A percentile compares a stretch with the other conserved stretches of the same genome.
Evolutionary conservation across 106 monocot species (phyloP).

Genomic region (Alisma plantagoaquatica): DNA sequence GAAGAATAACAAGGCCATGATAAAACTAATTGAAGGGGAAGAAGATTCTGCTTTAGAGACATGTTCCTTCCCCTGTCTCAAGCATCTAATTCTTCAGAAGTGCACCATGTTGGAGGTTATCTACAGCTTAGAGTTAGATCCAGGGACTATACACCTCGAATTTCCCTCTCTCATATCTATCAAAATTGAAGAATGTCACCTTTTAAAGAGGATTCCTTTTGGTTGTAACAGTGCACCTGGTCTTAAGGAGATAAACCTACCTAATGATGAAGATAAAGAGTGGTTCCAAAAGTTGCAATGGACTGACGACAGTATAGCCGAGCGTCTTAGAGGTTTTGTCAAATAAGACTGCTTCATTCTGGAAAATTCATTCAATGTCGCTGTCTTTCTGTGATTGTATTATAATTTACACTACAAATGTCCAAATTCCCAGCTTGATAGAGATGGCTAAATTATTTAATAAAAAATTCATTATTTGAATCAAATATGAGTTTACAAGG

Average conservation of each 20-base stretch:
- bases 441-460: no score
- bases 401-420: no score
- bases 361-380: no score
- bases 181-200: constrained; percentile 9
- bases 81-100: background rate
- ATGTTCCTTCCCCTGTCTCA: constrained; percentile 9
- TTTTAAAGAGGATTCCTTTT: constrained; percentile 11
- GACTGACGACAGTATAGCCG: no score
- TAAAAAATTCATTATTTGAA: no score
- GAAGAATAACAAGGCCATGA: background rate
- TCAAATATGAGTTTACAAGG: no score
- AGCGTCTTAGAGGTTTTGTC: no score
- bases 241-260: constrained; percentile 9
- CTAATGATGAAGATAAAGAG: constrained; percentile 5
- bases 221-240: constrained; percentile 11
- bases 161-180: constrained; percentile 12
- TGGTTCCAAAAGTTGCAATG: background rate
- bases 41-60: constrained; percentile 6
- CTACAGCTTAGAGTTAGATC: constrained; percentile 2
- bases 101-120: constrained; percentile 2
- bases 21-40: constrained; percentile 8
- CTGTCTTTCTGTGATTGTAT: no score
- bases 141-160: background rate
- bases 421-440: no score
- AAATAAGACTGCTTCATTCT: no score